These are phyloP conservation scores for Fusarium continuum DNA, from an alignment of 2,329 filamentous ascomycete genomes.

Conservation along the genomic window DNA sequence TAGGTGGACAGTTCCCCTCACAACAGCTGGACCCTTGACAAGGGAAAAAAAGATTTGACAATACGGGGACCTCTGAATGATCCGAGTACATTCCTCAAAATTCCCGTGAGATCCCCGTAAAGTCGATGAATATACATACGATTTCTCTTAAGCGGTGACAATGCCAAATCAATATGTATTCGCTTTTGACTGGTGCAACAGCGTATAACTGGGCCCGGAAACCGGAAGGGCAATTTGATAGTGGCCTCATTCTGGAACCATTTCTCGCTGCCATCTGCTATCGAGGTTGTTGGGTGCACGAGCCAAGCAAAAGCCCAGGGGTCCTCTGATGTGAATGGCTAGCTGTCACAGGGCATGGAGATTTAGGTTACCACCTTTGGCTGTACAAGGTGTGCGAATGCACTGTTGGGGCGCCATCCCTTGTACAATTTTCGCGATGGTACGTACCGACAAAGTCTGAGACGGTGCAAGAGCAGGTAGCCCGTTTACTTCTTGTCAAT, in stretches of 20 bases:
- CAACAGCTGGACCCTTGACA: slow-evolving; percentile 8
- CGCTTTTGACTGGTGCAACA: slow-evolving; percentile 26
- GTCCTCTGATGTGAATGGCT: slow-evolving; percentile 29
- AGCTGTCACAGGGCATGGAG: slow-evolving; percentile 36
- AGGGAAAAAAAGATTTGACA: slow-evolving; percentile 4
- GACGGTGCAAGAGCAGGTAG: slow-evolving; percentile 6
- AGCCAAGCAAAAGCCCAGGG: slow-evolving; percentile 24
- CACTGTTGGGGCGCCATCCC: slow-evolving; percentile 1
- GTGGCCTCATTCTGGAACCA: slow-evolving; percentile 52
- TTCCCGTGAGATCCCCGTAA: slow-evolving; percentile 37
- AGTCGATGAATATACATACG: slow-evolving; percentile 24
- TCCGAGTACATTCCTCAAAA: slow-evolving; percentile 37
- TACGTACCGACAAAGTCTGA: slow-evolving; percentile 14
- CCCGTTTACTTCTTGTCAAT: slow-evolving; percentile 4
- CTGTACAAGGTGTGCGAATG: slow-evolving; percentile 17
- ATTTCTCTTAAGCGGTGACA: slow-evolving; percentile 31
- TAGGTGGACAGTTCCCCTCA: slow-evolving; percentile 3
- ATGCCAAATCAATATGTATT: slow-evolving; percentile 9
- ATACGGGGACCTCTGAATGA: slow-evolving; percentile 31
- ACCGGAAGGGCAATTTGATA: slow-evolving; percentile 43
- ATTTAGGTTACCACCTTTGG: slow-evolving; percentile 9
- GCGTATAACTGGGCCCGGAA: slow-evolving; percentile 42
- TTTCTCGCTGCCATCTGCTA: slow-evolving; percentile 36
- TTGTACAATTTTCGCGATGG: slow-evolving; percentile 10
- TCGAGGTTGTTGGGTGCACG: slow-evolving; percentile 29